A percentile compares a stretch with the other conserved stretches of the same genome.
phyloP scores from a whole-genome alignment of 441 rosid genomes.

The Pelargonium citronellum region DNA sequence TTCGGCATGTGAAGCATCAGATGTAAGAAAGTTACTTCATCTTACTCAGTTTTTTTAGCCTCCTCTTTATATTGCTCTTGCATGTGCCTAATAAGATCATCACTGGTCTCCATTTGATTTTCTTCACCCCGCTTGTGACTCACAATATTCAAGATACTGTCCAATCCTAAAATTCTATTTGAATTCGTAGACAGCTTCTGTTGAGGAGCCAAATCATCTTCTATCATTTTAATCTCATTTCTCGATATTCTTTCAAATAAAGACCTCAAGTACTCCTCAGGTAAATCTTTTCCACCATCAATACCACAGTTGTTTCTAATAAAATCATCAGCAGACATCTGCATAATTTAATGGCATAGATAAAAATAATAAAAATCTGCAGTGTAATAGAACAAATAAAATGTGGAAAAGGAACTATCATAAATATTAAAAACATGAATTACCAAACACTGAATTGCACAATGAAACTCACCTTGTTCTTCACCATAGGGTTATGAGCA shows the following conservation, averaged over 20 bases:
- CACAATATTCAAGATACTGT: constrained; percentile 86
- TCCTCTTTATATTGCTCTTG: constrained; percentile 96
- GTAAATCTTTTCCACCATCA: constrained; percentile 92
- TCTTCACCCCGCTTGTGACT: constrained; percentile 81
- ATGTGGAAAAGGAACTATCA: neutral
- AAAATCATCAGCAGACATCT: constrained; percentile 98
- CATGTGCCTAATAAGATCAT: constrained; percentile 90
- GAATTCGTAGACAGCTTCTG: constrained; percentile 53
- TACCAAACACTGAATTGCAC: constrained; percentile 17
- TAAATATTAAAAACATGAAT: neutral
- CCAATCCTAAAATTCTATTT: constrained; percentile 78
- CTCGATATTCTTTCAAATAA: constrained; percentile 83
- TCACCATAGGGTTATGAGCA: constrained; percentile 96
- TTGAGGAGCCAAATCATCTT: constrained; percentile 65
- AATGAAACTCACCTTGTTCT: constrained; percentile 66
- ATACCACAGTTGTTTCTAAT: constrained; percentile 97
- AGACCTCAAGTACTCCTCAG: constrained; percentile 81
- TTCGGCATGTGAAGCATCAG: neutral
- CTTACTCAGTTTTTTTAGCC: constrained; percentile 99
- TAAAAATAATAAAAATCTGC: constrained; percentile 3
- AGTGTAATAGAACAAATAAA: neutral
- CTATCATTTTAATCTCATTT: constrained; percentile 98
- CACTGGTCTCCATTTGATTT: constrained; percentile 72
- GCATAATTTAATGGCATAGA: constrained; percentile 27
- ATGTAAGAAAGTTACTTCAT: constrained; percentile 20